Percentiles rank a stretch among this genome's conserved stretches.
phyloP scores from a whole-genome alignment of 495 filamentous ascomycete genomes.

The Alectoria sarmentosa region DNA sequence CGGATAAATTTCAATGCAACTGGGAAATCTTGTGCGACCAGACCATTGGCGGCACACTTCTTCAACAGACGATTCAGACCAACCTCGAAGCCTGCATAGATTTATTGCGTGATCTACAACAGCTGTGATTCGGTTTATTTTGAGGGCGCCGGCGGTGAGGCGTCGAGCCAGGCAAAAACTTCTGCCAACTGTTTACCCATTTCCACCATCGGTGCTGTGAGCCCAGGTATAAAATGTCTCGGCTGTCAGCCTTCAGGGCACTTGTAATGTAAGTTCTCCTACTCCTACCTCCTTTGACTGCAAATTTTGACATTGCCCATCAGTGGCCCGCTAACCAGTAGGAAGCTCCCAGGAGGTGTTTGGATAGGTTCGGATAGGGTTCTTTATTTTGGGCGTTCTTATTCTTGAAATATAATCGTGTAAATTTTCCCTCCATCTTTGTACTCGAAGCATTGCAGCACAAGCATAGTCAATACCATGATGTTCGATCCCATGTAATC shows the following conservation, averaged over 20 bases:
- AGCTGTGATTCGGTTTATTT: constrained; percentile 8
- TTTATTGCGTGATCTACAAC: constrained; percentile 20
- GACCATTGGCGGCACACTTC: not conserved
- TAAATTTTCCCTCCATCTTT: not conserved
- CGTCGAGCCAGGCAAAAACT: not conserved
- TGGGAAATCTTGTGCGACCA: constrained; percentile 19
- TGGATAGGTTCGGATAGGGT: not conserved
- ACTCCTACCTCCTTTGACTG: not conserved
- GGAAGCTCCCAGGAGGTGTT: not conserved
- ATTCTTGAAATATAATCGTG: no score
- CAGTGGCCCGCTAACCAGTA: not conserved
- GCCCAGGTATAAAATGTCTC: not conserved
- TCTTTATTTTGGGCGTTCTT: no score
- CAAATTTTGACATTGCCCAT: not conserved
- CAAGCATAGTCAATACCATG: not conserved
- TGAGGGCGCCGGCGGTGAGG: not conserved
- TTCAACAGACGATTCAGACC: constrained; percentile 1
- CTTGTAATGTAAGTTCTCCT: not conserved
- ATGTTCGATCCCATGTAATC: not conserved
- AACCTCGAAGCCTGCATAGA: constrained; percentile 21
- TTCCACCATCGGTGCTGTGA: not conserved
- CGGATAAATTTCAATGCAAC: constrained; percentile 6
- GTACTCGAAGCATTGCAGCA: not conserved
- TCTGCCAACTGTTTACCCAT: constrained; percentile 7
- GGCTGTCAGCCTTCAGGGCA: not conserved